Evolutionary conservation across 2,329 filamentous ascomycete genomes (phyloP), one percentile per base, ranked within the genome.

Genomic region (Cytospora chrysosperma): DNA sequence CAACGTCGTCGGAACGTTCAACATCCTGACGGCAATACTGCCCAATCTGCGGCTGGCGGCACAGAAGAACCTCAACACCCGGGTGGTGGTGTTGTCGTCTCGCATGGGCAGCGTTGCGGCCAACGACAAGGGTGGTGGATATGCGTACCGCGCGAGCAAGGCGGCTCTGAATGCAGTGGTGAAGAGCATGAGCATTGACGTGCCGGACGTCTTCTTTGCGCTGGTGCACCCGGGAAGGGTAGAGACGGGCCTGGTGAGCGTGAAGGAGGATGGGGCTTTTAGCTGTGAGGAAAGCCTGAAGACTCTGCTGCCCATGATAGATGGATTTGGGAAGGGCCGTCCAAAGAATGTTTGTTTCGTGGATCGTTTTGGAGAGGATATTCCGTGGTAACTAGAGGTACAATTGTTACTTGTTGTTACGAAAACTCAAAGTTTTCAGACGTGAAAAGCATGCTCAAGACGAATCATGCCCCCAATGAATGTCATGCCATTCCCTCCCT

Each of bases 131-230:
- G 60, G 63, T n/a, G 63, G 63, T 9, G 63, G 51, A 1, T 65
- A 65, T 56, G 63, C 63, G 9, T 65, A 65, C 60, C 63, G 63
- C 21, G 63, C 63, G 30, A 63, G 59, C 55, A 65, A 65, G 63
- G 63, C 55, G 24, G 63, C 63, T 8, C 37, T 65, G 24, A 62
- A 65, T 21, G 63, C 63, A 2, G 55, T 65, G 43, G 50, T 65
- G 9, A 59, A 13, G 40, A 63, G 63, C 51, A 47, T 65, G 60
- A 63, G 59, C 5, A 43, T 65, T 10, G 60, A 65, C 19, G 63
- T 65, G 4, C 63, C 60, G 1, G 63, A 56, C 8, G 63, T 65
- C 7, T 63, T 50, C 47, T 65, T 65, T 4, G 60, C 51, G 13
- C 30, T 65, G 51, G 13, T 65, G 4, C 63, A 65, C 19, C 63